Conservation (phyloP, 192 early-diverging fungal genomes). For the Coemansia sp. region DNA sequence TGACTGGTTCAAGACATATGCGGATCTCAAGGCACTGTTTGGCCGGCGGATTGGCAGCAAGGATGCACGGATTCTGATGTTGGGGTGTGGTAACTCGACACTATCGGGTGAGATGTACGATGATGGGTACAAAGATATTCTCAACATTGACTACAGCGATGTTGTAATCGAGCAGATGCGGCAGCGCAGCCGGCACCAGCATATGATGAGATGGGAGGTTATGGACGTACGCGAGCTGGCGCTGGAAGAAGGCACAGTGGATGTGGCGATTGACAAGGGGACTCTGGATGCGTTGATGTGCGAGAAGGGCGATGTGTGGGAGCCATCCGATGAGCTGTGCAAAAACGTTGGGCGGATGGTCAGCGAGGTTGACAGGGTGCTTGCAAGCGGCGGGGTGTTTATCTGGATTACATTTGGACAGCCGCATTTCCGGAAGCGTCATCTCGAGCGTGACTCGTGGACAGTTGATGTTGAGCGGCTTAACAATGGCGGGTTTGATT, state of each 20-base stretch:
- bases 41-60: constrained; percentile 56
- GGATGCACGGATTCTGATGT: constrained; percentile 69
- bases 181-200: constrained; percentile 30
- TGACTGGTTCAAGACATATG: constrained; percentile 89
- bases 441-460: constrained; percentile 69
- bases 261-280: constrained; percentile 84
- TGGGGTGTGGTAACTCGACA: constrained; percentile 85
- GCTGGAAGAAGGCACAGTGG: constrained; percentile 63
- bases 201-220: constrained; percentile 56
- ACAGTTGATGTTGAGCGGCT: constrained; percentile 64
- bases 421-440: constrained; percentile 81
- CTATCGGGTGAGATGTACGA: constrained; percentile 77
- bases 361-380: constrained; percentile 71
- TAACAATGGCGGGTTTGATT: constrained; percentile 73
- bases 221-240: constrained; percentile 78
- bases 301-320: constrained; percentile 83
- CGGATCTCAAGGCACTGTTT: constrained; percentile 66
- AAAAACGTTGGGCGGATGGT: constrained; percentile 67
- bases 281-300: constrained; percentile 91
- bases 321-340: constrained; percentile 71
- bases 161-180: constrained; percentile 79
- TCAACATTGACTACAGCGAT: constrained; percentile 79
- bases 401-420: constrained; percentile 90
- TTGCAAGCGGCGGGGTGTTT: constrained; percentile 75
- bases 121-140: constrained; percentile 69